Base-by-base conservation (phyloP, 73 alveolate genomes). In the Effrenium voratum region DNA sequence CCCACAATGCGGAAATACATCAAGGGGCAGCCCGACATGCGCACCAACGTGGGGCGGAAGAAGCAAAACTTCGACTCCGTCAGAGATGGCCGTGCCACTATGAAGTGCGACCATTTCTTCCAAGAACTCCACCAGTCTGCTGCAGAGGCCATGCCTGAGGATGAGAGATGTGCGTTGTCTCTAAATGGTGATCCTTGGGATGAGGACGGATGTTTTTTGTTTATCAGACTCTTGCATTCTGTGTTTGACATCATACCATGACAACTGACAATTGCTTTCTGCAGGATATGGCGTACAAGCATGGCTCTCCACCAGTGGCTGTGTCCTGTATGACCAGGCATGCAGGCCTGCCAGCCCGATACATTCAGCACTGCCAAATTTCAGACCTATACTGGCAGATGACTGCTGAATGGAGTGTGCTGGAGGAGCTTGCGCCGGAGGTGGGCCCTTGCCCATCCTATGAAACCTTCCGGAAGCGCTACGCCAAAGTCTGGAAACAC, bases 61-160 rank as follows among this genome's bases (percentile, higher is more conserved):
- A n/a, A n/a, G n/a, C n/a, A n/a, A n/a, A n/a, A n/a, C n/a, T n/a
- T n/a, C n/a, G n/a, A n/a, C n/a, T n/a, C n/a, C n/a, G n/a, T n/a
- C n/a, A n/a, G n/a, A n/a, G n/a, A n/a, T n/a, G 26, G 82, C 82
- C 3, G 82, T 72, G 45, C 44, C 46, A 26, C 91, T 26, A 44
- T 32, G 63, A 80, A 80, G 70, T 80, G 91, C 40, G 91, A 80
- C 34, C 72, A 38, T 32, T 80, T 80, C 45, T 80, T 80, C 70
- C 91, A 36, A 44, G 43, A 44, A 47, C 72, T 80, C 34, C 91
- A 45, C 45, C 72, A 19, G 47, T 44, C 72, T 3, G 91, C 60
- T 4, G 91, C 91, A 36, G 91, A 80, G 34, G 38, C 72, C 13
- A 41, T 80, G 50, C 91, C 91, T 26, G 91, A 80, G 34, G 91